A percentile compares a stretch with the other conserved stretches of the same genome.
phyloP scores from a whole-genome alignment of 805 yeast genomes.

The Saccharomycopsis sp. region DNA sequence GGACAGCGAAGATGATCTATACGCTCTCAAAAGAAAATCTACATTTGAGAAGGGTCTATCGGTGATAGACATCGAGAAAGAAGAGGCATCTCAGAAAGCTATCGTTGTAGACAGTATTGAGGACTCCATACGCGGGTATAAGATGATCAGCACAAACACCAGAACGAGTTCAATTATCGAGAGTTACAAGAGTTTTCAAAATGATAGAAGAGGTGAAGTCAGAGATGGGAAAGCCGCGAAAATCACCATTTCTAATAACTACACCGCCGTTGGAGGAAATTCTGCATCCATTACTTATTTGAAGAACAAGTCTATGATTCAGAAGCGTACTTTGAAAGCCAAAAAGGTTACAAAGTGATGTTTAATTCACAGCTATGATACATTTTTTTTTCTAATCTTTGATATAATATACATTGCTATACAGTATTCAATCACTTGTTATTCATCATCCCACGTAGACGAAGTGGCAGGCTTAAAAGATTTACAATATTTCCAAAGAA shows the following conservation, averaged over 20 bases:
- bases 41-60: slow-evolving; percentile 1
- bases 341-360: neutral
- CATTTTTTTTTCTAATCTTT: neutral
- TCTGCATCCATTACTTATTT: slow-evolving; percentile 53
- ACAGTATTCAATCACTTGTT: neutral
- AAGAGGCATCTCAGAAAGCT: neutral
- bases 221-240: slow-evolving; percentile 7
- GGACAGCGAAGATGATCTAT: neutral
- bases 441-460: neutral
- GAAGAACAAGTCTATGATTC: slow-evolving; percentile 29
- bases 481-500: neutral
- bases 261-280: slow-evolving; percentile 48
- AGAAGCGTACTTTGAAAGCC: neutral
- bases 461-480: neutral
- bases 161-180: slow-evolving; percentile 27
- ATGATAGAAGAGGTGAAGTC: slow-evolving; percentile 30
- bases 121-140: neutral
- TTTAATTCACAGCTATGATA: neutral
- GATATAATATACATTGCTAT: neutral
- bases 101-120: neutral
- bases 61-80: neutral
- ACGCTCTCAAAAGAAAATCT: neutral
- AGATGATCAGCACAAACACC: neutral
- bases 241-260: slow-evolving; percentile 42
- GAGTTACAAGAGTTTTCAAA: slow-evolving; percentile 35